A percentile compares a stretch with the other conserved stretches of the same genome.
These are phyloP conservation scores for Pezizomycotina sp. DNA, from an alignment of 2,329 filamentous ascomycete genomes.

Conservation along the genomic window DNA sequence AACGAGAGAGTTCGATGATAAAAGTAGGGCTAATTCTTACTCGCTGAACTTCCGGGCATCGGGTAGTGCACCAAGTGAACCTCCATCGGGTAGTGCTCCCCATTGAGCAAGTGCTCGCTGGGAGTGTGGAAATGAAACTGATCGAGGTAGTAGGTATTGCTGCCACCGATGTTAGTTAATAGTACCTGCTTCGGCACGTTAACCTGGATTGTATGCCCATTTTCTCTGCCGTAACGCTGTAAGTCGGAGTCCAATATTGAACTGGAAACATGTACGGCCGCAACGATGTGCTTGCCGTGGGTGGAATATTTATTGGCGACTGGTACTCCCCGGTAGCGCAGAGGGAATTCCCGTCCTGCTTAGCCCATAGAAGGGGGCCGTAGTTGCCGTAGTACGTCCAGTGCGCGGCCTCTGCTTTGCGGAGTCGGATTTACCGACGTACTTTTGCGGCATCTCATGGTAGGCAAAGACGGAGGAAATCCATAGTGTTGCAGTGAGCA, in stretches of 20 bases:
- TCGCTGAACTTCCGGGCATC: too few species aligned
- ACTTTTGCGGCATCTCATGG: too few species aligned
- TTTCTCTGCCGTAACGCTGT: constrained; percentile 38
- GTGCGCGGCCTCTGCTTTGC: too few species aligned
- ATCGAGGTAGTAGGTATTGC: constrained; percentile 29
- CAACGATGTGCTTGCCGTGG: too few species aligned
- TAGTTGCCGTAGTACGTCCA: constrained; percentile 13
- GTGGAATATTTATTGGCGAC: constrained; percentile 39
- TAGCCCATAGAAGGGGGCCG: constrained; percentile 20
- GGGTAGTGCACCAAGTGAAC: constrained; percentile 32
- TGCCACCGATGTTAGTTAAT: constrained; percentile 20
- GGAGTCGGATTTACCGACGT: too few species aligned
- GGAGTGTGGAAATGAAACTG: constrained; percentile 39
- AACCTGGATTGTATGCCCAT: constrained; percentile 41
- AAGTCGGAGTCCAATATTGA: too few species aligned
- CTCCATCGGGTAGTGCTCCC: constrained; percentile 30
- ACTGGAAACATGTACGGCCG: too few species aligned
- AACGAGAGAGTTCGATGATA: too few species aligned
- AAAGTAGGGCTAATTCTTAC: too few species aligned
- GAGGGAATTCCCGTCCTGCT: too few species aligned
- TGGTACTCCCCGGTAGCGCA: constrained; percentile 37
- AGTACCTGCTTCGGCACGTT: constrained; percentile 31
- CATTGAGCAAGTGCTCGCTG: constrained; percentile 31
- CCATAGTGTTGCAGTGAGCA: too few species aligned
- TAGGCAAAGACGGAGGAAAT: too few species aligned